A percentile compares a stretch with the other conserved stretches of the same genome.
Evolutionary conservation across 305 asterid genomes (phyloP).

Genomic region (Solanum hybrid): DNA sequence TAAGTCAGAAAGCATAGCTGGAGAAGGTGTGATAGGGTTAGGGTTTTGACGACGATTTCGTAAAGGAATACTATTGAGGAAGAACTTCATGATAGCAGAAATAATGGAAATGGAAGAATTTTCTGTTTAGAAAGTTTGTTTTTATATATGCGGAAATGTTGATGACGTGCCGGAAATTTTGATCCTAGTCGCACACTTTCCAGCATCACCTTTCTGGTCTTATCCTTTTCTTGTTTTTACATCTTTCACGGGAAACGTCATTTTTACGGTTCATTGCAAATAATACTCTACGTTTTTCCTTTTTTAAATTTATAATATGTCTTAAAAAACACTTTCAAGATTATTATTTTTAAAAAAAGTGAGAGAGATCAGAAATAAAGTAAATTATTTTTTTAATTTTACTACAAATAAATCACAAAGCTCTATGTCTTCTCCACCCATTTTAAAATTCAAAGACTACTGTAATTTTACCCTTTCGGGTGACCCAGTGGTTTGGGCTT

Average conservation of each 20-base stretch:
- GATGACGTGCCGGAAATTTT: background rate
- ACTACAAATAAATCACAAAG: background rate
- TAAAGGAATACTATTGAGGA: background rate
- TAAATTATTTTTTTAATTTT: background rate
- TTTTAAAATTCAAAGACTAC: background rate
- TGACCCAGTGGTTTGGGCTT: background rate
- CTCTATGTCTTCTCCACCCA: background rate
- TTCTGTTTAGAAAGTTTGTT: background rate
- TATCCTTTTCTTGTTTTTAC: background rate
- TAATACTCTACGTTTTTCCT: background rate
- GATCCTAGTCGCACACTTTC: background rate
- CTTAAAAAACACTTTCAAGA: background rate
- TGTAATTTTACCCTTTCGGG: too few relatives aligned
- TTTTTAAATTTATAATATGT: background rate
- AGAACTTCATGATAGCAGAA: conserved; percentile 9
- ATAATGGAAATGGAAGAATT: background rate
- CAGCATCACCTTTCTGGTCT: background rate
- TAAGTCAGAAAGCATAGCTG: background rate
- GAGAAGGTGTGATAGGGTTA: background rate
- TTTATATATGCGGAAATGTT: background rate
- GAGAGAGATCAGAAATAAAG: background rate
- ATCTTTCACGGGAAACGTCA: background rate
- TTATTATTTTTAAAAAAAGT: background rate
- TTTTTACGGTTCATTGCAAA: background rate
- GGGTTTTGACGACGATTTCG: conserved; percentile 3